Evolutionary conservation across 2,329 filamentous ascomycete genomes (phyloP).

Genomic region (Magnaporthiopsis rhizophila): DNA sequence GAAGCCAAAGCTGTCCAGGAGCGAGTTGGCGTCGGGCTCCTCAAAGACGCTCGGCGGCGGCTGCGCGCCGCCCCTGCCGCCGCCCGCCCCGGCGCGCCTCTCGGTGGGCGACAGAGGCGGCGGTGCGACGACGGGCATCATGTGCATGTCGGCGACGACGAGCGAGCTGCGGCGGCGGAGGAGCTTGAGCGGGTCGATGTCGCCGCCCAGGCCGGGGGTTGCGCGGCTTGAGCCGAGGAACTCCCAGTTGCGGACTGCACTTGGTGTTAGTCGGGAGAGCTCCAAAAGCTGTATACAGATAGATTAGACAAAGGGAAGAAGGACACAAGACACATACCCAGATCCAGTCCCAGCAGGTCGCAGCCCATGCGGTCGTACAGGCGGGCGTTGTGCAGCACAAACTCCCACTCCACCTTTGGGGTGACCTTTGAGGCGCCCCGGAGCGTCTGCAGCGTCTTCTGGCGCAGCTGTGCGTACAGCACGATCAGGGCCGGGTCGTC

Average conservation of each 20-base stretch:
- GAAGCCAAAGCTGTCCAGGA: slow-evolving; percentile 92
- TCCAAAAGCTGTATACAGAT: too few species aligned
- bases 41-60: slow-evolving; percentile 64
- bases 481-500: slow-evolving; percentile 87
- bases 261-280: slow-evolving; percentile 7
- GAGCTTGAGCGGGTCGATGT: slow-evolving; percentile 58
- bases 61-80: slow-evolving; percentile 26
- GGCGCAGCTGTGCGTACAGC: slow-evolving; percentile 78
- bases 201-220: slow-evolving; percentile 32
- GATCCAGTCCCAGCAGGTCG: slow-evolving; percentile 76
- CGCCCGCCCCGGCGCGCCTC: slow-evolving; percentile 11
- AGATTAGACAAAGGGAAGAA: too few species aligned
- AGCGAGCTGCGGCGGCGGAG: slow-evolving; percentile 66
- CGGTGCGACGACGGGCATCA: slow-evolving; percentile 33
- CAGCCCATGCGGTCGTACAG: slow-evolving; percentile 90
- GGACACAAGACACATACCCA: slow-evolving; percentile 45
- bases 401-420: slow-evolving; percentile 76
- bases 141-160: slow-evolving; percentile 62
- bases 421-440: slow-evolving; percentile 77
- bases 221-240: slow-evolving; percentile 47
- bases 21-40: slow-evolving; percentile 81
- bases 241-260: slow-evolving; percentile 77
- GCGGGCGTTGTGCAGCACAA: slow-evolving; percentile 76
- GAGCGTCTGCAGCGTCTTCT: slow-evolving; percentile 73
- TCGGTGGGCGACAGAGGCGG: slow-evolving; percentile 17